Conservation (phyloP, 2,329 filamentous ascomycete genomes). For the Fusarium luffae region DNA sequence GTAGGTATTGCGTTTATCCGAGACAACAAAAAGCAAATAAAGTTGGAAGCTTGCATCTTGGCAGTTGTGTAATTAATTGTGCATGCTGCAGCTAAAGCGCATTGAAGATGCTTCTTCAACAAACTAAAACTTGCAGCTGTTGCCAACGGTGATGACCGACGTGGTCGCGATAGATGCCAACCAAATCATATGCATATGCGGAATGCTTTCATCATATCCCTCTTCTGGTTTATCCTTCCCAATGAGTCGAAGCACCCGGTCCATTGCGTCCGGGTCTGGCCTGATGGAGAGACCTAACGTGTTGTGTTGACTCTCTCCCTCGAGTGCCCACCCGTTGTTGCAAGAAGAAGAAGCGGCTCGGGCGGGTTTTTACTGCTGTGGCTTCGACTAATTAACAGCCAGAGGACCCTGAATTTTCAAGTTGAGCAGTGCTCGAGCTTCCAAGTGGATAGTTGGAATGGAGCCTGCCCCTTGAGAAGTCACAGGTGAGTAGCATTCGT, state of each 20-base stretch:
- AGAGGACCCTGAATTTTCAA: slow-evolving; percentile 20
- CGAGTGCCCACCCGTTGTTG: slow-evolving; percentile 6
- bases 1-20: slow-evolving; percentile 13
- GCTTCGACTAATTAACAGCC: neutral
- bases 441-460: slow-evolving; percentile 8
- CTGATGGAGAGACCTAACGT: neutral
- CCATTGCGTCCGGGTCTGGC: neutral
- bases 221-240: neutral
- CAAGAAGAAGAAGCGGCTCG: slow-evolving; percentile 14
- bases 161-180: slow-evolving; percentile 29
- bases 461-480: slow-evolving; percentile 4
- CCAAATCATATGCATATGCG: neutral
- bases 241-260: slow-evolving; percentile 1
- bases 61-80: slow-evolving; percentile 20
- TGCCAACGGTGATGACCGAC: slow-evolving; percentile 36
- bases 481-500: slow-evolving; percentile 6
- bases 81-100: slow-evolving; percentile 8
- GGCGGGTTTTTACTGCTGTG: slow-evolving; percentile 27
- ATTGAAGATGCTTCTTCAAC: slow-evolving; percentile 3
- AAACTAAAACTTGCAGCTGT: slow-evolving; percentile 15
- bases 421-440: neutral
- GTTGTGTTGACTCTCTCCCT: slow-evolving; percentile 6
- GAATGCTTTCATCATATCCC: neutral
- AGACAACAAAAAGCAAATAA: slow-evolving; percentile 24
- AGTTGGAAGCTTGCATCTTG: slow-evolving; percentile 11